Conservation (phyloP, 2,329 filamentous ascomycete genomes). For the Apiospora arundinis region DNA sequence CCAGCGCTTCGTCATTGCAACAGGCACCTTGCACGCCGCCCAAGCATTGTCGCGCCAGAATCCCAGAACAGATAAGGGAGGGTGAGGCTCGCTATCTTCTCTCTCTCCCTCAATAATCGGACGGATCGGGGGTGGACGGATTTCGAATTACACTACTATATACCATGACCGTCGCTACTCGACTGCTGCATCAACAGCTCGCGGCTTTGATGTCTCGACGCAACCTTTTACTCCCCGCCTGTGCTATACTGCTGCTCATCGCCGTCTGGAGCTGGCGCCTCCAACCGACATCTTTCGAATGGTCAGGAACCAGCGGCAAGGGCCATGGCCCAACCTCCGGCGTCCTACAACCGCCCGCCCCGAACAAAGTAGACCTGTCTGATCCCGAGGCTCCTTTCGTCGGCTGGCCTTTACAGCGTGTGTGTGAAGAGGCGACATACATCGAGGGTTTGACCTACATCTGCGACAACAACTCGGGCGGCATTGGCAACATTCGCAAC, state of each 20-base stretch:
- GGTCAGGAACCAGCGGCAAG: slow-evolving; percentile 30
- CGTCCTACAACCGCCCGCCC: slow-evolving; percentile 19
- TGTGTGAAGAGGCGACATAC: slow-evolving; percentile 51
- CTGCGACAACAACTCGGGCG: slow-evolving; percentile 59
- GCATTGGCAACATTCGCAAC: slow-evolving; percentile 57
- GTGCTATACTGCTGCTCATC: slow-evolving; percentile 39
- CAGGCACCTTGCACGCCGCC: neutral
- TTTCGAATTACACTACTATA: neutral
- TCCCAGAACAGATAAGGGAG: neutral
- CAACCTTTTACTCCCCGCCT: slow-evolving; percentile 36
- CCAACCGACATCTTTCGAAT: slow-evolving; percentile 30
- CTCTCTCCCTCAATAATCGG: neutral
- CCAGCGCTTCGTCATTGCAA: neutral
- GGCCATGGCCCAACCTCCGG: slow-evolving; percentile 21
- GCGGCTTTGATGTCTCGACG: slow-evolving; percentile 41
- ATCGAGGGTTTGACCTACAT: slow-evolving; percentile 51
- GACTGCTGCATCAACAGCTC: slow-evolving; percentile 23
- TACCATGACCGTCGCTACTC: neutral
- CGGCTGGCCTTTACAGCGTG: slow-evolving; percentile 51
- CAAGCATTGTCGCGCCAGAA: neutral
- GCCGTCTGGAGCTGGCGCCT: slow-evolving; percentile 38
- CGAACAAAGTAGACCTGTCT: slow-evolving; percentile 44
- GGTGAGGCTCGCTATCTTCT: neutral
- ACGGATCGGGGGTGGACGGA: neutral
- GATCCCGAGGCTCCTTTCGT: slow-evolving; percentile 49